Percentiles rank a stretch among this genome's conserved stretches.
Conservation (phyloP, 495 filamentous ascomycete species). For the Penicillium ochrochloron region DNA sequence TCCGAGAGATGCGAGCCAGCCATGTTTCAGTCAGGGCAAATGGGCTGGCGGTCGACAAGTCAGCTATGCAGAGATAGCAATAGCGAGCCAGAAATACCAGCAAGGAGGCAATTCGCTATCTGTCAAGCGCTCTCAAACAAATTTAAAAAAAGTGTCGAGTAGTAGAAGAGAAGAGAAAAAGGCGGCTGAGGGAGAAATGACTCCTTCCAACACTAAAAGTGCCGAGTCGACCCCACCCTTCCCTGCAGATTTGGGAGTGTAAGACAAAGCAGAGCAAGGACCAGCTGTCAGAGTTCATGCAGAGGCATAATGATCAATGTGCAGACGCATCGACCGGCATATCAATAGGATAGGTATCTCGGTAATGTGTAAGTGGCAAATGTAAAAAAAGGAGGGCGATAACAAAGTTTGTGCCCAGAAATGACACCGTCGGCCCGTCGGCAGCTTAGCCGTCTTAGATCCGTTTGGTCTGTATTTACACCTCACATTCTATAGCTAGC, state of each 20-base stretch:
- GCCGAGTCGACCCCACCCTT: neutral
- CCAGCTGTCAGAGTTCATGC: neutral
- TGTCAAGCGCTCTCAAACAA: neutral
- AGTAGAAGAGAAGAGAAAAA: neutral
- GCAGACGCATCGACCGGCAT: neutral
- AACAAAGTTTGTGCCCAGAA: neutral
- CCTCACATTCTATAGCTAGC: neutral
- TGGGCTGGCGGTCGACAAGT: neutral
- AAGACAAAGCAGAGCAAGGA: neutral
- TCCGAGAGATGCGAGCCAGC: conserved; percentile 13
- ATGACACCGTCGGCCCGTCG: neutral
- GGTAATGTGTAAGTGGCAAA: conserved; percentile 1
- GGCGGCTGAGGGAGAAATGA: neutral
- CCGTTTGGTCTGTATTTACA: neutral
- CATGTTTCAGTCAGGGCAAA: neutral
- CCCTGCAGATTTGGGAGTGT: neutral
- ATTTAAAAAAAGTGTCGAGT: neutral
- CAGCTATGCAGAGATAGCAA: neutral
- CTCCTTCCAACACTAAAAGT: neutral
- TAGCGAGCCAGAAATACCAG: neutral
- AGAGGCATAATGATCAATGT: neutral
- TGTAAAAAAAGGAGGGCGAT: neutral
- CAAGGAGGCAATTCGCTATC: neutral
- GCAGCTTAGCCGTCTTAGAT: neutral
- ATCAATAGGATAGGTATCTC: neutral